A percentile compares a stretch with the other conserved stretches of the same genome.
Evolutionary conservation across 1,139 yeast species (phyloP).

Genomic region (Kodamaea suecica): DNA sequence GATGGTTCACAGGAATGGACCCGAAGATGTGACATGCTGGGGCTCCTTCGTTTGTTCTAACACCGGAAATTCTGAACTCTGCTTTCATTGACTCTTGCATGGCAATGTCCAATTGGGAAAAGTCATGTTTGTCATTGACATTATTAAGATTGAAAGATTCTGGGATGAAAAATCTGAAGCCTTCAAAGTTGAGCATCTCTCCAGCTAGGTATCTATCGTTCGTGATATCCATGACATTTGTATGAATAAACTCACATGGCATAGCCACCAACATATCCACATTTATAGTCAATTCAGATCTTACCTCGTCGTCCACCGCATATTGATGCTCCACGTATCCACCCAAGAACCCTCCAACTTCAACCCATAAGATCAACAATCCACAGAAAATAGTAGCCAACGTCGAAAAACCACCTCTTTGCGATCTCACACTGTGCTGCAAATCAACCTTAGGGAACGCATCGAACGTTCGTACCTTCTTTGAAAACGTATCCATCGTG

Average conservation of each 20-base stretch:
- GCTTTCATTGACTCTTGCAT: slow-evolving; percentile 65
- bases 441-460: slow-evolving; percentile 85
- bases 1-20: slow-evolving; percentile 79
- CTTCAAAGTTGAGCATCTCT: slow-evolving; percentile 68
- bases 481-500: slow-evolving; percentile 37
- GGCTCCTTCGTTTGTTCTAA: slow-evolving; percentile 44
- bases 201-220: slow-evolving; percentile 76
- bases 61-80: slow-evolving; percentile 49
- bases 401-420: slow-evolving; percentile 77
- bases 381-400: slow-evolving; percentile 58
- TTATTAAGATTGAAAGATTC: slow-evolving; percentile 39
- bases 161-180: slow-evolving; percentile 56
- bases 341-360: slow-evolving; percentile 79
- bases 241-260: slow-evolving; percentile 76
- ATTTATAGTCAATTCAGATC: slow-evolving; percentile 64
- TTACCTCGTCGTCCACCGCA: slow-evolving; percentile 62
- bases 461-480: slow-evolving; percentile 64
- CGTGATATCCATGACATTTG: slow-evolving; percentile 76
- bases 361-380: slow-evolving; percentile 76
- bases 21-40: slow-evolving; percentile 92
- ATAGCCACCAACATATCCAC: slow-evolving; percentile 77
- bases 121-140: slow-evolving; percentile 45
- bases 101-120: slow-evolving; percentile 66
- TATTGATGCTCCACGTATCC: slow-evolving; percentile 81
- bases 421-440: slow-evolving; percentile 69